Base-by-base conservation (phyloP, 1,139 yeast species). In the Pichia sp. region DNA sequence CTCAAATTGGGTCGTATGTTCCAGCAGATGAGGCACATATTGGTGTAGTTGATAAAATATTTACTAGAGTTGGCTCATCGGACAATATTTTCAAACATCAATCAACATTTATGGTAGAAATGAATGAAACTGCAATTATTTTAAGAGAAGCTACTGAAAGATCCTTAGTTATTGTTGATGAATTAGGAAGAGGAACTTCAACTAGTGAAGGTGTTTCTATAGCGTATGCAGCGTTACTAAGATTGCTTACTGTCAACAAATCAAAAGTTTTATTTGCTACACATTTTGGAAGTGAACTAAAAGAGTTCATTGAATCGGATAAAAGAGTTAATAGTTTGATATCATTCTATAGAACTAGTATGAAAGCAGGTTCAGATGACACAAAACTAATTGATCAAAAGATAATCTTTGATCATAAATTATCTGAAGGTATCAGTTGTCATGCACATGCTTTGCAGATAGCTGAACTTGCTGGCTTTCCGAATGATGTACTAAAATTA, bases 21-120 rank as follows among this genome's bases (percentile, higher is more conserved):
- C 97, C 98, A 0, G 96, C 96, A 1, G 63, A 67, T 7, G 63
- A 64, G 22, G 96, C 96, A 0, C 73, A 68, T 16, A 67, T 92
- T 22, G 96, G 96, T 0, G 64, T 88, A 7, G 94, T 89, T 0
- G 97, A 92, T 65, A 82, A 81, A 54, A 77, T 92, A 2, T 90
- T 87, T 61, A 88, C 96, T 35, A 72, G 98, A 39, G 82, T 85
- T 26, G 97, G 97, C 0, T 89, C 97, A 0, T 87, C 94, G 0
- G 98, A 92, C 65, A 96, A 90, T 60, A 69, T 92, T 35, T 88
- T 75, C 61, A 80, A 87, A 51, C 94, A 90, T 56, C 74, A 89
- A 66, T 86, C 96, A 54, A 90, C 98, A 0, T 92, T 92, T 60
- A 89, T 92, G 97, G 96, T 90, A 16, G 97, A 92, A 59, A 90